Evolutionary conservation across 306 rosid species (phyloP).

Genomic region (Nissolia schottii): DNA sequence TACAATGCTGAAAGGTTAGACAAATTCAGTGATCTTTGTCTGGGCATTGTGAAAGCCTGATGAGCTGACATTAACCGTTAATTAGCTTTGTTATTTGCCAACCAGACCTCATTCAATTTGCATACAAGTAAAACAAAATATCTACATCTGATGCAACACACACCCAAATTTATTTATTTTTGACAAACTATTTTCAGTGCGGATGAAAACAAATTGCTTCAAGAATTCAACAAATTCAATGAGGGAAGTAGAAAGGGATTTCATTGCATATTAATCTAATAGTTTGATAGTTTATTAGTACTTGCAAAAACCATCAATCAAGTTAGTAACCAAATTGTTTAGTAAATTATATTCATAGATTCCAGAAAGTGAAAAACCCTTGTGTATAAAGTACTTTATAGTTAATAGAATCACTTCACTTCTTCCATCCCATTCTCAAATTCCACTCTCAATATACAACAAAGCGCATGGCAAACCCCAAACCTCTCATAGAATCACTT

Average conservation of each 20-base stretch:
- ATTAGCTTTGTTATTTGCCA: neutral
- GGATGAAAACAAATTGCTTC: neutral
- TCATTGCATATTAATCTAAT: neutral
- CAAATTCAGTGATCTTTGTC: neutral
- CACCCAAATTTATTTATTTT: neutral
- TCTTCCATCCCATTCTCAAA: no score
- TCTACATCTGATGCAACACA: slow-evolving; percentile 3
- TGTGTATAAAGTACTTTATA: neutral
- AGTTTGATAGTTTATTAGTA: neutral
- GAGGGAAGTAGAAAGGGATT: neutral
- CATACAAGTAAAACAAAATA: neutral
- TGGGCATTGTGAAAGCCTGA: neutral
- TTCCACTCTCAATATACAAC: no score
- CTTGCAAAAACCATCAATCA: neutral
- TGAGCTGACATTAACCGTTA: neutral
- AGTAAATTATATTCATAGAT: neutral
- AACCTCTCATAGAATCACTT: neutral
- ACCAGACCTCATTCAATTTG: neutral
- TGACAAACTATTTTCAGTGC: neutral
- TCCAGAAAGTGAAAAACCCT: neutral
- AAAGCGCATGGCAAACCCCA: no score
- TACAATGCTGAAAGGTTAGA: neutral
- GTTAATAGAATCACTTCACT: neutral
- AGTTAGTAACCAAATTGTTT: neutral
- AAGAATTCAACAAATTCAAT: neutral